Evolutionary conservation across 371 early-diverging fungal species (phyloP), one percentile per base, ranked within the genome.

Genomic region (Umbelopsis sp.): DNA sequence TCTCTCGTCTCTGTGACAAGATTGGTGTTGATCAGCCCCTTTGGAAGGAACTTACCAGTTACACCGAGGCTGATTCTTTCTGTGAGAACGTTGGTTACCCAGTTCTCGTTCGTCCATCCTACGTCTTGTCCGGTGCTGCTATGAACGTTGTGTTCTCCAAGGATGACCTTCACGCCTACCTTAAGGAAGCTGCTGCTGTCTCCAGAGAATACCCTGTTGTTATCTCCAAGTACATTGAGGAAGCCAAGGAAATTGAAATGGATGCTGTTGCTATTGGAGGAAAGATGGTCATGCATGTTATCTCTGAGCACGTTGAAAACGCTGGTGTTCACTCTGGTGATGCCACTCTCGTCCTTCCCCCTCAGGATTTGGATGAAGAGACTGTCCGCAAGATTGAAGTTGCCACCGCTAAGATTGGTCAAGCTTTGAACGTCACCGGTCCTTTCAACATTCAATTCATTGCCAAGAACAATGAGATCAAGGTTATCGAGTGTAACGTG

Each of bases 371-470:
- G 70, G 94, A 94, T 71, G 93, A 93, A 29, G 92, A 92, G 67
- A 96, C 96, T 0, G 91, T 95, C 38, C 82, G 86, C 67, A 94
- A 94, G 85, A 93, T 96, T 65, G 92, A 93, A 70, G 82, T 78
- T 48, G 95, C 94, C 18, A 93, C 96, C 4, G 87, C 90, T 50
- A 96, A 96, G 74, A 93, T 98, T 67, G 97, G 91, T 53, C 89
- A 88, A 70, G 96, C 96, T 3, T 80, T 98, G 69, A 91, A 96
- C 69, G 93, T 97, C 62, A 95, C 98, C 10, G 98, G 98, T n/a
- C 97, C 97, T n/a, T 93, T 88, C 87, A 98, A 98, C 81, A 97
- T 98, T 75, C 97, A 98, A 82, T 93, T 98, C 71, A 96, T 98
- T 74, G 94, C 94, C 78, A 94, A 95, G 87, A 87, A 94, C 81